Base-by-base conservation (phyloP, 2,329 filamentous ascomycete genomes). In the Beauveria asiatica region DNA sequence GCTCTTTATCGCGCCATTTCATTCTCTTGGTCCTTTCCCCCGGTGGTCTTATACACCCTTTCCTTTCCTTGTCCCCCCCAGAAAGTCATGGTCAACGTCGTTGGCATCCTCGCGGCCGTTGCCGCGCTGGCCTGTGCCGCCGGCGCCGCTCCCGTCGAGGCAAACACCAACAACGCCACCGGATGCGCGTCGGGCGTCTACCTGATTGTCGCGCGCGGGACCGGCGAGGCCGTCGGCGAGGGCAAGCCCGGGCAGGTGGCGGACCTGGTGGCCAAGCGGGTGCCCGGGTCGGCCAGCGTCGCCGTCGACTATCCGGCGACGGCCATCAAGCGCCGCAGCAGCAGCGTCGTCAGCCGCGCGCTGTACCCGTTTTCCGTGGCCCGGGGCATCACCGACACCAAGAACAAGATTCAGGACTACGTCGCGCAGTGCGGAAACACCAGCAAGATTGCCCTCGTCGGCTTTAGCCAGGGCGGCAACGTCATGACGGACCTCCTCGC, bases 281-380 rank as follows among this genome's bases (percentile, higher is more conserved):
- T 62, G 19, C 61, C 61, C n/a, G 54, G 50, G 8, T 62, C 61
- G 11, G 54, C 44, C 11, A 51, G 59, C 30, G 61, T 62, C n/a
- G 61, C 61, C 33, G 61, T 62, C 44, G 50, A 62, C 58, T 62
- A 62, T 23, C 61, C 61, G 27, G 61, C 61, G n/a, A 39, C 52
- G 11, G 49, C 53, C 25, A 9, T 54, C n/a, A 51, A 50, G 57
- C 21, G 37, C 19, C n/a, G 19, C 49, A 19, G 11, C 27, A 30
- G 27, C n/a, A n/a, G 8, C n/a, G 17, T 51, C 10, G 11, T 21
- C 10, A n/a, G 10, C 27, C 49, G 49, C 37, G 50, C 30, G 2
- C 9, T 63, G 17, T 62, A 62, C 58, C 59, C 61, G 27, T 17
- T 16, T 10, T 62, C 61, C 3, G 61, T 62, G 13, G 27, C 58